phyloP scores from a whole-genome alignment of 805 yeast species.

The Grigorovia transvaalensis region DNA sequence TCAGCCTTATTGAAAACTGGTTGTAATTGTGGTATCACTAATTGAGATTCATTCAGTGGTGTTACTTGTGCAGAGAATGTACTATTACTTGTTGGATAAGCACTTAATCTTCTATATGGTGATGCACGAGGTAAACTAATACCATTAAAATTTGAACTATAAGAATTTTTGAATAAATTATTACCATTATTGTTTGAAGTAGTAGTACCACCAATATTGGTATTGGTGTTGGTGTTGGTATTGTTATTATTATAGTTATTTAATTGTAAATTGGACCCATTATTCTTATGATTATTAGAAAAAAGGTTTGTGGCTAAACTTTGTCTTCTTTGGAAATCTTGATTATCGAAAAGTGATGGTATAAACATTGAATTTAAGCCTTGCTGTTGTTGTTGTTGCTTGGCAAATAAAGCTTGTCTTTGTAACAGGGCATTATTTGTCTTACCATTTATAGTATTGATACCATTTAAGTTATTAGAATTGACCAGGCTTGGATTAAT shows the following conservation, averaged over 20 bases:
- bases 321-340: constrained; percentile 30
- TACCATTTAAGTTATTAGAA: constrained; percentile 4
- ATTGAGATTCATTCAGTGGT: constrained; percentile 7
- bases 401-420: constrained; percentile 4
- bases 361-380: constrained; percentile 12
- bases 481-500: background rate
- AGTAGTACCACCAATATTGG: background rate
- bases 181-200: background rate
- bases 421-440: background rate
- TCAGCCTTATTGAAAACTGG: constrained; percentile 38
- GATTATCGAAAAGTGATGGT: constrained; percentile 13
- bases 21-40: constrained; percentile 39
- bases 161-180: background rate
- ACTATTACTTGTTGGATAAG: constrained; percentile 17
- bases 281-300: background rate
- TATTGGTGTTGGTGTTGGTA: background rate
- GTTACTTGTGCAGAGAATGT: constrained; percentile 20
- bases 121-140: constrained; percentile 10
- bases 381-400: constrained; percentile 12
- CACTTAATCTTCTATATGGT: constrained; percentile 21
- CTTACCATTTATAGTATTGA: background rate
- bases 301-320: constrained; percentile 26
- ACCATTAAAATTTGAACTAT: background rate
- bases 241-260: background rate
- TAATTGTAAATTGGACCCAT: background rate